Conservation (phyloP, 192 early-diverging fungal genomes). For the Obelidium mucronatum region DNA sequence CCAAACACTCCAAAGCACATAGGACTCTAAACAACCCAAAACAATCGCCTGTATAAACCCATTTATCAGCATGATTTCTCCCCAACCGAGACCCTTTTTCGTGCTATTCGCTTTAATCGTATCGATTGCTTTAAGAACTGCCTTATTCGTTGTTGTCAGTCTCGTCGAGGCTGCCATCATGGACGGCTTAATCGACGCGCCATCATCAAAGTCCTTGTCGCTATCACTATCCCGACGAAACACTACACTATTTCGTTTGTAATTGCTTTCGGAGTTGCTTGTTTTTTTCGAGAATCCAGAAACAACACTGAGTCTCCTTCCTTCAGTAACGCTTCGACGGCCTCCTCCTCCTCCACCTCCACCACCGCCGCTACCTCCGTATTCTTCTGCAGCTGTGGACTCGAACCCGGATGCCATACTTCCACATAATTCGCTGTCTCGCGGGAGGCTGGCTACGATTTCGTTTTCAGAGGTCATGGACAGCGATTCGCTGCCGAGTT, state of each 20-base stretch:
- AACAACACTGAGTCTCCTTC: neutral
- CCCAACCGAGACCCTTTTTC: constrained; percentile 33
- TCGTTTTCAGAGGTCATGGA: neutral
- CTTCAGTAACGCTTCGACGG: neutral
- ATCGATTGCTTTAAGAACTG: constrained; percentile 1
- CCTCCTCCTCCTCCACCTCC: no score
- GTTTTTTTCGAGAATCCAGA: neutral
- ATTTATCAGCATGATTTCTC: constrained; percentile 22
- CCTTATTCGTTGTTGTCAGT: neutral
- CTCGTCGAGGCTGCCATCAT: neutral
- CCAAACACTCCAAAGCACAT: constrained; percentile 33
- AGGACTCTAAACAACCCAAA: constrained; percentile 7
- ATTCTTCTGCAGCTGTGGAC: neutral
- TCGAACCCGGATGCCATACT: neutral
- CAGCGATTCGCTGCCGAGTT: neutral
- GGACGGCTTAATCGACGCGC: neutral
- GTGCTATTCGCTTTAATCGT: constrained; percentile 34
- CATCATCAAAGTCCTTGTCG: neutral
- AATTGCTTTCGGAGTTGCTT: neutral
- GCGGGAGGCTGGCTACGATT: no score
- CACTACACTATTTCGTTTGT: neutral
- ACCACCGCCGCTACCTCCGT: neutral
- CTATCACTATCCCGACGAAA: neutral
- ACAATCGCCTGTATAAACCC: constrained; percentile 12
- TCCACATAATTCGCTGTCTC: neutral